Base-by-base conservation (phyloP, 75 land plant genomes). In the Sequoia sempervirens region DNA sequence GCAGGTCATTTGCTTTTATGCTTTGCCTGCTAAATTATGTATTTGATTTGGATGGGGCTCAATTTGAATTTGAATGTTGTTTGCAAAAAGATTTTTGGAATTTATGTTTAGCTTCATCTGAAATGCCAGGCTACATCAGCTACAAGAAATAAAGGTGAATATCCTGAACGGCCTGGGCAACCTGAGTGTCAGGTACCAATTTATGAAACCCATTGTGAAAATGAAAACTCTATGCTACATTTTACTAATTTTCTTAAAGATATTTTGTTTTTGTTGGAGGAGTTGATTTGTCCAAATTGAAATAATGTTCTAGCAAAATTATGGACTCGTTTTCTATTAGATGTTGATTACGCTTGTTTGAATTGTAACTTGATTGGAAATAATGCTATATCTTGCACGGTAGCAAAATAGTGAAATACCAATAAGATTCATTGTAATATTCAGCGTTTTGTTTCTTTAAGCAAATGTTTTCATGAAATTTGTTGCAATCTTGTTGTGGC, bases 111-210 rank as follows among this genome's bases (percentile, higher is more conserved):
- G 37, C 40, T 58, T 66, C 8, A 76, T 84, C 23, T 84, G 73
- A 37, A 47, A n/a, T 84, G 70, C 2, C 84, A 94, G 96, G 93
- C 90, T 84, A 85, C 93, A 85, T 90, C 90, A 15, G 61, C 91
- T 76, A 89, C 94, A 85, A 87, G 91, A 37, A 91, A 92, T 81
- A 94, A 88, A 73, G 93, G 96, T 40, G 96, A 89, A 73, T 94
- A 90, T 66, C 97, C 97, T 34, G 94, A 95, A 87, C 87, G 97
- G 84, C 61, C 87, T 9, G 97, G 97, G 85, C 97, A 95, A 83
- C 97, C 94, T 41, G 97, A 95, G 85, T 95, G 97, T 46, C 96
- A 95, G 96, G 97, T 90, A 93, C 83, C 66, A 7, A 79, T 75
- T 52, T 26, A 4, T 26, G 46, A 23, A 10, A 13, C 26, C n/a